phyloP scores from a whole-genome alignment of 202 grass and related monocot genomes.

The Schoenoplectus triqueter region DNA sequence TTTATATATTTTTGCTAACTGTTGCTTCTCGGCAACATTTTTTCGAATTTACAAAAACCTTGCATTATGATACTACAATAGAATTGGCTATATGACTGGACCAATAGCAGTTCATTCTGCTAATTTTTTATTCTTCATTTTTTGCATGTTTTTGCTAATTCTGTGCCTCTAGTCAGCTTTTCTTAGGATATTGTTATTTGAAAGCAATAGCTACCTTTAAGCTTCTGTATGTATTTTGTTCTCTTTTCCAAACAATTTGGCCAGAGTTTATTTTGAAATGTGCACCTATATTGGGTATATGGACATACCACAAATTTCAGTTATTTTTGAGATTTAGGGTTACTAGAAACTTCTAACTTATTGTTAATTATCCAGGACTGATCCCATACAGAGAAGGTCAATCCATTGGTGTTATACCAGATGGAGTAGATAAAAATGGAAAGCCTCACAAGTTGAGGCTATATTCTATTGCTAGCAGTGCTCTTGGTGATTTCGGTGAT shows the following conservation, averaged over 20 bases:
- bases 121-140: neutral
- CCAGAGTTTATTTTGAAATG: conserved; percentile 19
- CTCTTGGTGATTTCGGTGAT: conserved; percentile 85
- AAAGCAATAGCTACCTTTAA: neutral
- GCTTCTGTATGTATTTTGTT: neutral
- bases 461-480: conserved; percentile 98
- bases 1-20: neutral
- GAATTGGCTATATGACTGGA: neutral
- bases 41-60: neutral
- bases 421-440: conserved; percentile 89
- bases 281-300: neutral
- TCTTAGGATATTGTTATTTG: neutral
- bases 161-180: neutral
- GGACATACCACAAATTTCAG: neutral
- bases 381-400: conserved; percentile 90
- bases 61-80: neutral
- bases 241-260: neutral
- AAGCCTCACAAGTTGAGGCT: conserved; percentile 93
- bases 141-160: neutral
- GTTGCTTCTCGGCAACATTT: neutral
- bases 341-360: neutral
- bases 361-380: conserved; percentile 43
- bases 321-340: neutral
- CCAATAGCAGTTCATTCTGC: neutral
- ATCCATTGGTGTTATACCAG: conserved; percentile 86